Percentiles rank a stretch among this genome's conserved stretches.
Evolutionary conservation across 225 moss, liverwort and hornwort genomes (phyloP).

Genomic region (Sphagnum contortum): DNA sequence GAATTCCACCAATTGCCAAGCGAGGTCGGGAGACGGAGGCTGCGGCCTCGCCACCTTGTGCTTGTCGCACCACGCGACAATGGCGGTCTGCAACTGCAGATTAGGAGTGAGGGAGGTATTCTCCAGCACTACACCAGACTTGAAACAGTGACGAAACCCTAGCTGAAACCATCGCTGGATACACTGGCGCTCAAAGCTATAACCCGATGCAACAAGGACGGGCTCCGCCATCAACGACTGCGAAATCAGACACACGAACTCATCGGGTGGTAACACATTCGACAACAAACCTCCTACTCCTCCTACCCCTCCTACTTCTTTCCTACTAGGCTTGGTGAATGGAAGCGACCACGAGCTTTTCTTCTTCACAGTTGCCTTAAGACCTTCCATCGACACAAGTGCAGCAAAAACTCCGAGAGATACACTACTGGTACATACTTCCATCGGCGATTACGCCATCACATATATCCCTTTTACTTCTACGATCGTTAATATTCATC

Average conservation of each 20-base stretch:
- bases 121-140: constrained; percentile 32
- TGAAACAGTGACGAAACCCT: constrained; percentile 23
- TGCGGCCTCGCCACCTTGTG: constrained; percentile 23
- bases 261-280: background rate
- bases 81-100: constrained; percentile 28
- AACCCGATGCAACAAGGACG: constrained; percentile 1
- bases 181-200: background rate
- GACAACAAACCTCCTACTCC: background rate
- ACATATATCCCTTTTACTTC: no score
- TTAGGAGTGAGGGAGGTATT: constrained; percentile 39
- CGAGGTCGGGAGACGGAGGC: constrained; percentile 24
- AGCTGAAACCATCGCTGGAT: constrained; percentile 2
- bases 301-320: no score
- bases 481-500: no score
- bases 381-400: no score
- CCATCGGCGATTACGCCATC: no score
- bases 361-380: no score
- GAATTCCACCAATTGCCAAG: constrained; percentile 21
- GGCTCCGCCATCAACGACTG: constrained; percentile 3
- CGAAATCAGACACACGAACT: constrained; percentile 2
- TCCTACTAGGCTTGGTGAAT: no score
- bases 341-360: no score
- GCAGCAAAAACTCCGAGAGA: no score
- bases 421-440: no score
- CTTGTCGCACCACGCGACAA: constrained; percentile 47